These are phyloP conservation scores for Pezizomycotina sp. DNA, from an alignment of 2,329 filamentous ascomycete genomes.

Conservation along the genomic window DNA sequence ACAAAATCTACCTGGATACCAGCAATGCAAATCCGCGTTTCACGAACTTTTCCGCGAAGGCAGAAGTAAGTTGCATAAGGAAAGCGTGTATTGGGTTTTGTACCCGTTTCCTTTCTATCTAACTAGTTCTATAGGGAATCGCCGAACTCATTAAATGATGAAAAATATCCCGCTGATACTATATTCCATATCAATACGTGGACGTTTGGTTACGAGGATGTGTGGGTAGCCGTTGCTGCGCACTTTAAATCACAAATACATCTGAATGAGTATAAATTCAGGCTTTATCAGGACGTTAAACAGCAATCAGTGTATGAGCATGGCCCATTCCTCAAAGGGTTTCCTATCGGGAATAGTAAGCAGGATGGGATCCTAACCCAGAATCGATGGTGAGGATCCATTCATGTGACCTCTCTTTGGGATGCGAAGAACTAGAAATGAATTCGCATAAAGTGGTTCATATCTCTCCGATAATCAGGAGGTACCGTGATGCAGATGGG, in stretches of 20 bases:
- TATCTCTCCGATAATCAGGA: conserved; percentile 56
- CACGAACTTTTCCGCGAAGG: no score
- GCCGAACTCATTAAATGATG: conserved; percentile 35
- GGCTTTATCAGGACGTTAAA: conserved; percentile 51
- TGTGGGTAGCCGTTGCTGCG: conserved; percentile 67
- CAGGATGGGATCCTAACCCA: conserved; percentile 57
- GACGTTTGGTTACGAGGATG: conserved; percentile 88
- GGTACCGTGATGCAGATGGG: conserved; percentile 35
- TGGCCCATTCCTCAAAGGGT: conserved; percentile 43
- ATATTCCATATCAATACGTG: conserved; percentile 73
- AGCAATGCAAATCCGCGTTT: conserved; percentile 39
- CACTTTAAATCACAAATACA: conserved; percentile 58
- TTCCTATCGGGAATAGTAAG: conserved; percentile 53
- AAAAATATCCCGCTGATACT: conserved; percentile 56
- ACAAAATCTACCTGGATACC: conserved; percentile 79
- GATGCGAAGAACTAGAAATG: conserved; percentile 31
- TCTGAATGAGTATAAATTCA: conserved; percentile 63
- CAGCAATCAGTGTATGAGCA: conserved; percentile 30
- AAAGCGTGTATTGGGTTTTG: no score
- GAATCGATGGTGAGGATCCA: conserved; percentile 51
- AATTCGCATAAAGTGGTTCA: conserved; percentile 44
- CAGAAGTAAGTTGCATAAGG: conserved; percentile 34
- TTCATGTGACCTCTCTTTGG: conserved; percentile 59
- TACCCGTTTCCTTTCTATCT: no score
- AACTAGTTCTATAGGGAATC: not conserved